phyloP scores from a whole-genome alignment of 805 yeast species.

The Sporopachydermia quercuum region DNA sequence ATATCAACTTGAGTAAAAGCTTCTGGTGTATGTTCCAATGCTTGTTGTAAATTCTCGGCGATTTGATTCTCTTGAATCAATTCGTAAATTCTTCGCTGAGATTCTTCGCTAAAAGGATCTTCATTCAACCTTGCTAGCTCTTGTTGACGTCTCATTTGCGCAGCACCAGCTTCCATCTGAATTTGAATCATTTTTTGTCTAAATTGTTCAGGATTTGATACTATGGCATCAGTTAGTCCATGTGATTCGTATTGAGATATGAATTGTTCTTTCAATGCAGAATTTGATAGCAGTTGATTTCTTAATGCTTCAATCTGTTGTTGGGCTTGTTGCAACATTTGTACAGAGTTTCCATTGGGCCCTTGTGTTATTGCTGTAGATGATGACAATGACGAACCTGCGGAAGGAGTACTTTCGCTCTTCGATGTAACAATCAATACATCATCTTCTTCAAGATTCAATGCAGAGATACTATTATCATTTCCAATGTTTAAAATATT shows the following conservation, averaged over 20 bases:
- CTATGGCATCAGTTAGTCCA: slow-evolving; percentile 23
- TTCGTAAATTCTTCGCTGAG: slow-evolving; percentile 50
- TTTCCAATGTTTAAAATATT: slow-evolving; percentile 9
- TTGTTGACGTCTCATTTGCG: slow-evolving; percentile 9
- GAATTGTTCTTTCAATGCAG: slow-evolving; percentile 23
- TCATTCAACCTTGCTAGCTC: slow-evolving; percentile 40
- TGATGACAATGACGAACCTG: slow-evolving; percentile 5
- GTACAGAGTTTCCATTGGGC: slow-evolving; percentile 7
- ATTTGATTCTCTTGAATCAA: slow-evolving; percentile 55
- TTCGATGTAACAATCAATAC: slow-evolving; percentile 24
- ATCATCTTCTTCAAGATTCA: slow-evolving; percentile 43
- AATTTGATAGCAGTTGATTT: slow-evolving; percentile 30
- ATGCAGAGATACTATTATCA: slow-evolving; percentile 26
- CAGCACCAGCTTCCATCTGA: slow-evolving; percentile 11
- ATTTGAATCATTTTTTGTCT: slow-evolving; percentile 18
- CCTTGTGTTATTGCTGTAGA: slow-evolving; percentile 6
- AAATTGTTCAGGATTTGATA: slow-evolving; percentile 36
- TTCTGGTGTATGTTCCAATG: slow-evolving; percentile 84
- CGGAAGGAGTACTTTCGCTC: slow-evolving; percentile 3
- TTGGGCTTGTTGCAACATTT: slow-evolving; percentile 7
- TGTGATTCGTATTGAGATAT: slow-evolving; percentile 14
- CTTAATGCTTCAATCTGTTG: slow-evolving; percentile 33
- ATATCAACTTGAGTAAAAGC: slow-evolving; percentile 69
- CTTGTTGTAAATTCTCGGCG: slow-evolving; percentile 65
- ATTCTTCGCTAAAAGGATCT: slow-evolving; percentile 59